Base-by-base conservation (phyloP, 1,284 basidiomycete genomes). In the Sphagnurus paluster region DNA sequence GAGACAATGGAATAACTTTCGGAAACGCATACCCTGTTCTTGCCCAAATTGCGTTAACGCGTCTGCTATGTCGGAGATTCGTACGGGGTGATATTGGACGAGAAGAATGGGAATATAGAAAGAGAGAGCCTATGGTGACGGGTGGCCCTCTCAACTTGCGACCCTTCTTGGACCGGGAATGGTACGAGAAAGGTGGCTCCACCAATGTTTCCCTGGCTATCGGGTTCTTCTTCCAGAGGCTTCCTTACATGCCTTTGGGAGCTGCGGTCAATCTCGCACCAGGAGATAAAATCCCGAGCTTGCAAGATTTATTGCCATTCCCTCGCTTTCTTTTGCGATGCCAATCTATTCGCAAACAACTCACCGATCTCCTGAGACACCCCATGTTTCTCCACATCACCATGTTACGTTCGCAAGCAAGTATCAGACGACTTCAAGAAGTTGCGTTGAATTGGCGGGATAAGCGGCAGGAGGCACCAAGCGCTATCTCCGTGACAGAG, bases 101-200 rank as follows among this genome's bases (percentile, higher is more conserved):
- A 34, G 67, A 69, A 10, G 80, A 84, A 55, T 83, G 82, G 82
- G 66, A 71, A 23, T 70, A 70, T 39, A 65, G 79, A 29, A 72
- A 66, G 48, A 65, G 62, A 41, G 70, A 82, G 48, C 79, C 79
- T 2, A 79, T 77, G 64, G 60, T 71, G 36, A 70, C 69, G 16
- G 68, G 59, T 9, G 76, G 75, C 0, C 80, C 79, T 5, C 41
- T 80, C 16, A 83, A 77, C 56, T 43, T 82, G 29, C 69, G 82
- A 5, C 72, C 76, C 3, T 74, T 72, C 53, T 66, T 82, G 16
- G 72, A 81, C 52, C 53, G 57, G 20, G 50, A 65, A 14, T 83
- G 80, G 80, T 67, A 67, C 42, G 51, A 69, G 2, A 52, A 43
- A 3, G 79, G 77, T 0, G 81, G 80, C 2, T 57, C 56, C 6